A percentile compares a stretch with the other conserved stretches of the same genome.
phyloP scores from a whole-genome alignment of 2,329 filamentous ascomycete species.

The Xylaria sp. region DNA sequence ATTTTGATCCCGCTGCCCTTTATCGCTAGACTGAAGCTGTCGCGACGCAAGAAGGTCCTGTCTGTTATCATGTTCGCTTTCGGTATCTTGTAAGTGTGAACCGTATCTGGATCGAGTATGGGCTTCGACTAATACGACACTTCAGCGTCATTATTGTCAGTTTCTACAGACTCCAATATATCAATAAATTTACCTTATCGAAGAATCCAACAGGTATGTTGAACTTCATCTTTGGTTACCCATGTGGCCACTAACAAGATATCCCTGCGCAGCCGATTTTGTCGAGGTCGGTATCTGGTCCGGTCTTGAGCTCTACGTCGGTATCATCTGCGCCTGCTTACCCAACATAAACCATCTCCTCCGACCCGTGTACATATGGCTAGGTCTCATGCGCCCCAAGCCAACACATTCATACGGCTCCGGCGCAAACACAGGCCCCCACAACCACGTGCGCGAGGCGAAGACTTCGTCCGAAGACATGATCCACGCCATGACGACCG shows the following conservation, averaged over 20 bases:
- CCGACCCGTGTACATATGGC: conserved; percentile 21
- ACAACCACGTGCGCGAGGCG: background rate
- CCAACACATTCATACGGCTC: background rate
- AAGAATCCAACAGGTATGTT: conserved; percentile 24
- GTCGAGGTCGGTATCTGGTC: conserved; percentile 32
- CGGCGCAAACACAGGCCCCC: too few relatives aligned
- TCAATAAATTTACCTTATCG: background rate
- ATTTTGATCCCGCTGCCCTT: conserved; percentile 2
- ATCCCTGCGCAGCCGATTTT: conserved; percentile 31
- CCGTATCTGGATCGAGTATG: background rate
- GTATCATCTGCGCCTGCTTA: conserved; percentile 33
- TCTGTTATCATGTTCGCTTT: conserved; percentile 31
- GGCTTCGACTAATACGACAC: background rate
- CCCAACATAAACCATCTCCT: conserved; percentile 25
- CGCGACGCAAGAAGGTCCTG: conserved; percentile 29
- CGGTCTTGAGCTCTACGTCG: conserved; percentile 33
- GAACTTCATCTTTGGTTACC: too few relatives aligned
- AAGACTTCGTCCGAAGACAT: background rate
- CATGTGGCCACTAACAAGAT: background rate
- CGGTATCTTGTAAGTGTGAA: conserved; percentile 3
- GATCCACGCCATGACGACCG: background rate
- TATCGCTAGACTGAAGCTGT: conserved; percentile 16
- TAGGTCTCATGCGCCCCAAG: background rate
- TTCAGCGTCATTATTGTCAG: conserved; percentile 3
- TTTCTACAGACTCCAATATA: background rate